Evolutionary conservation across 352 stramenopile genomes (phyloP).

Genomic region (Globisporangium recalcitrans): DNA sequence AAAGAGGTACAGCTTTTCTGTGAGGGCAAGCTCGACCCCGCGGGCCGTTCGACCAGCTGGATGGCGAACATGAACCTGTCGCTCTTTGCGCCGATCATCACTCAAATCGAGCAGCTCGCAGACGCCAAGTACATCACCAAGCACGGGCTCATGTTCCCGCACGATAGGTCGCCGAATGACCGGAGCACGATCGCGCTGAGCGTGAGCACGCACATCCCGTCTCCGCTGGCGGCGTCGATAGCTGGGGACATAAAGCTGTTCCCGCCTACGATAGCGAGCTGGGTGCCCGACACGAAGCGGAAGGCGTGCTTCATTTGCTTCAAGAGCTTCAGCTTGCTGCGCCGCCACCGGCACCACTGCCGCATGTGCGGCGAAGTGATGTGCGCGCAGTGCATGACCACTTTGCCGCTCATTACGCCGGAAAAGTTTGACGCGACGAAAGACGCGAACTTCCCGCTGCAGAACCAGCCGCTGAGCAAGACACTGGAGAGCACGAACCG

Average conservation of each 20-base stretch:
- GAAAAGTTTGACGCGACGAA: slow-evolving; percentile 12
- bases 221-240: slow-evolving; percentile 19
- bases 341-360: slow-evolving; percentile 64
- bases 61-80: slow-evolving; percentile 57
- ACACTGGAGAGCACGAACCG: slow-evolving; percentile 30
- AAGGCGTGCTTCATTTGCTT: slow-evolving; percentile 66
- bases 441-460: slow-evolving; percentile 21
- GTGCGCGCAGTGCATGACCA: slow-evolving; percentile 60
- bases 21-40: slow-evolving; percentile 51
- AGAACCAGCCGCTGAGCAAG: slow-evolving; percentile 39
- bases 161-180: slow-evolving; percentile 14
- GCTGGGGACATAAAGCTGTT: slow-evolving; percentile 7
- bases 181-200: slow-evolving; percentile 18
- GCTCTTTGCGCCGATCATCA: slow-evolving; percentile 50
- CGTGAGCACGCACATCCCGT: slow-evolving; percentile 30
- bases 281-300: slow-evolving; percentile 53
- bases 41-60: slow-evolving; percentile 41
- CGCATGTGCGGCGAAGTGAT: slow-evolving; percentile 78
- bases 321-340: slow-evolving; percentile 62
- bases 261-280: slow-evolving; percentile 31
- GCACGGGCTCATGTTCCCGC: slow-evolving; percentile 64
- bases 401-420: slow-evolving; percentile 52
- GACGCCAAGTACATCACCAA: slow-evolving; percentile 84
- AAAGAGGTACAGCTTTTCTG: slow-evolving; percentile 65
- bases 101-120: slow-evolving; percentile 60